Conservation (phyloP, 2,329 filamentous ascomycete species). For the Verticillium nonalfalfae region DNA sequence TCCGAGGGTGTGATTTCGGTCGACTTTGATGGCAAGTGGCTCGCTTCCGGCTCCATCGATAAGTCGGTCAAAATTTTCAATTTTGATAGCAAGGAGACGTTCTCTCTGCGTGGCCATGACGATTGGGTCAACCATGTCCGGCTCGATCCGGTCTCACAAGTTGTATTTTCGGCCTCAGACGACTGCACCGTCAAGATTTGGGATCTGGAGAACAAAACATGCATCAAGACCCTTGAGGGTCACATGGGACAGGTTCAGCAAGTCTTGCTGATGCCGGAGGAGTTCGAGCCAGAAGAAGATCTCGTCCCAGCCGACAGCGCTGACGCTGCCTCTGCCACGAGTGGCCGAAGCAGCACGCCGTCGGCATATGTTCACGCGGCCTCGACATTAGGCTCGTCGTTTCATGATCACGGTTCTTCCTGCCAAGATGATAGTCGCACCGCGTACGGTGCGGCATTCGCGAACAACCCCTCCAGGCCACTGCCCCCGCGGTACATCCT, state of each 20-base stretch:
- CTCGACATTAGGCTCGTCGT: slow-evolving; percentile 14
- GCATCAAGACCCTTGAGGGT: slow-evolving; percentile 70
- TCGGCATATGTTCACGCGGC: slow-evolving; percentile 12
- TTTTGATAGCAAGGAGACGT: slow-evolving; percentile 76
- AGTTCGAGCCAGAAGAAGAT: slow-evolving; percentile 83
- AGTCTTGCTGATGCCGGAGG: slow-evolving; percentile 73
- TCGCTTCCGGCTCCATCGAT: slow-evolving; percentile 87
- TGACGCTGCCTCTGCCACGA: slow-evolving; percentile 47
- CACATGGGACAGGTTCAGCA: slow-evolving; percentile 96
- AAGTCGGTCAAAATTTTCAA: slow-evolving; percentile 90
- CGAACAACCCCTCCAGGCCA: slow-evolving; percentile 53
- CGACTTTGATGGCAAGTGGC: slow-evolving; percentile 76
- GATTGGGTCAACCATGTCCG: slow-evolving; percentile 98
- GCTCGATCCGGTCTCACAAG: slow-evolving; percentile 74
- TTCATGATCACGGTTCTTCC: slow-evolving; percentile 1
- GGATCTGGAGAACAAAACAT: slow-evolving; percentile 80
- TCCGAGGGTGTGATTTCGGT: slow-evolving; percentile 77
- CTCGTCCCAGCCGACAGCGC: slow-evolving; percentile 37
- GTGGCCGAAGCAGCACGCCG: slow-evolving; percentile 38
- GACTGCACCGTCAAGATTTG: slow-evolving; percentile 88
- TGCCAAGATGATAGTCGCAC: slow-evolving; percentile 38
- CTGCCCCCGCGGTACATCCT: slow-evolving; percentile 86
- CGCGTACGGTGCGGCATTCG: slow-evolving; percentile 57
- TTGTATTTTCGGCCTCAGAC: slow-evolving; percentile 87
- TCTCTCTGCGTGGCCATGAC: slow-evolving; percentile 72